Conservation (phyloP, 345 rosid genomes). For the Conringia planisiliqua region DNA sequence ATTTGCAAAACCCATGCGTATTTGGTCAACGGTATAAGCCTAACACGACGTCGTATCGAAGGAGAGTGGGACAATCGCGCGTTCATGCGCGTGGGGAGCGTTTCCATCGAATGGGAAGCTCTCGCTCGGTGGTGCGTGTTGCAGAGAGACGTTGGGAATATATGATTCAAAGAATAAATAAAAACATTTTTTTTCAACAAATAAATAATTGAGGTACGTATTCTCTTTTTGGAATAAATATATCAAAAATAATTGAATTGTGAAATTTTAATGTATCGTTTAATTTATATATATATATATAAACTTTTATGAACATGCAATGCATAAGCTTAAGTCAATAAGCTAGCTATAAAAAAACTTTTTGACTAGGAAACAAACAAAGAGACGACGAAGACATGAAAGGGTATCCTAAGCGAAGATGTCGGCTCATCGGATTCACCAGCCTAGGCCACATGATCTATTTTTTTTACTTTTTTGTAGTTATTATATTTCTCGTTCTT, state of each 20-base stretch:
- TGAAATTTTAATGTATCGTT: too few species aligned
- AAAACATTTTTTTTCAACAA: background rate
- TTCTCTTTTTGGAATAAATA: background rate
- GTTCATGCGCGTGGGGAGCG: background rate
- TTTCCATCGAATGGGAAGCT: slow-evolving; percentile 7
- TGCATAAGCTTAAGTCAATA: background rate
- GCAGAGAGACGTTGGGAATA: slow-evolving; percentile 38
- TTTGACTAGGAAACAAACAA: slow-evolving; percentile 17
- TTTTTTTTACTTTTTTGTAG: background rate
- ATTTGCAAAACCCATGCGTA: slow-evolving; percentile 13
- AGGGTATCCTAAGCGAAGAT: slow-evolving; percentile 20
- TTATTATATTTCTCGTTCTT: too few species aligned
- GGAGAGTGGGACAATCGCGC: background rate
- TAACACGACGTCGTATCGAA: background rate
- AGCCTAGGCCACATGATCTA: background rate
- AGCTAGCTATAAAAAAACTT: background rate
- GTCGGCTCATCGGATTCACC: slow-evolving; percentile 15
- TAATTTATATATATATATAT: too few species aligned
- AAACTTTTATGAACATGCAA: background rate
- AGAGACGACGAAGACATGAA: slow-evolving; percentile 20
- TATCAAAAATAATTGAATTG: too few species aligned
- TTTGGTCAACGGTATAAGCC: slow-evolving; percentile 24
- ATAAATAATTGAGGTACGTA: background rate
- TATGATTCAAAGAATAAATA: background rate
- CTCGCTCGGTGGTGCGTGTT: slow-evolving; percentile 34